phyloP scores from a whole-genome alignment of 2,329 filamentous ascomycete species.

The Calonectria pseudoreteaudii region DNA sequence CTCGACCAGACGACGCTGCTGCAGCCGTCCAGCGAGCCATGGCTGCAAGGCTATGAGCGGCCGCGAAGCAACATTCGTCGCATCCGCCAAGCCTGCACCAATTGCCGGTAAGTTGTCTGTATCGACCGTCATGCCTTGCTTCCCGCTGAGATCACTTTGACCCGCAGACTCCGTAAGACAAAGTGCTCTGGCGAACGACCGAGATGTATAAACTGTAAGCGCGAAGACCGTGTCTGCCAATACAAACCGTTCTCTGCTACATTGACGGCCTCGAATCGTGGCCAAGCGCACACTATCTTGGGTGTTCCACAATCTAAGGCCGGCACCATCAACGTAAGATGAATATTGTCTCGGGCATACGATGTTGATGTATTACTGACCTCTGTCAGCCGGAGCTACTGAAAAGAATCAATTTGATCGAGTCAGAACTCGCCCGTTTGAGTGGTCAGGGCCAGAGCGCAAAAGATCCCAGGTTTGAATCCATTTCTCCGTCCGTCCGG shows the following conservation, averaged over 20 bases:
- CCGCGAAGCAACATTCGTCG: constrained; percentile 21
- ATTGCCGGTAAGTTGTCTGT: constrained; percentile 12
- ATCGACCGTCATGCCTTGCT: not conserved
- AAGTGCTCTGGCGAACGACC: constrained; percentile 29
- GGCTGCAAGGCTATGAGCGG: not conserved
- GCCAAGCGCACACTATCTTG: not conserved
- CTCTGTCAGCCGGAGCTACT: constrained; percentile 11
- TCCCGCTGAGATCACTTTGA: not conserved
- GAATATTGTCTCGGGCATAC: too few relatives aligned
- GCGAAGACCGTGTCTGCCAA: constrained; percentile 24
- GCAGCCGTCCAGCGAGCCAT: too few relatives aligned
- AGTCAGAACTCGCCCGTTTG: constrained; percentile 21
- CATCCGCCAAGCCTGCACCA: constrained; percentile 29
- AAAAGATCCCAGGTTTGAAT: not conserved
- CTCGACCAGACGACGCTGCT: too few relatives aligned
- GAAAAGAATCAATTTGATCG: constrained; percentile 21
- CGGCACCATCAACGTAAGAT: constrained; percentile 7
- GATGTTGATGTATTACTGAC: not conserved
- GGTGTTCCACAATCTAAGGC: not conserved
- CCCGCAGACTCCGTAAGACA: constrained; percentile 26
- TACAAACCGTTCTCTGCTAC: constrained; percentile 21
- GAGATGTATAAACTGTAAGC: constrained; percentile 24
- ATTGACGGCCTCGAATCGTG: not conserved
- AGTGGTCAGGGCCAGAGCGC: constrained; percentile 5
- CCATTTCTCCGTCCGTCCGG: not conserved